Conservation (phyloP, 345 rosid species). For the Gossypium bickii region DNA sequence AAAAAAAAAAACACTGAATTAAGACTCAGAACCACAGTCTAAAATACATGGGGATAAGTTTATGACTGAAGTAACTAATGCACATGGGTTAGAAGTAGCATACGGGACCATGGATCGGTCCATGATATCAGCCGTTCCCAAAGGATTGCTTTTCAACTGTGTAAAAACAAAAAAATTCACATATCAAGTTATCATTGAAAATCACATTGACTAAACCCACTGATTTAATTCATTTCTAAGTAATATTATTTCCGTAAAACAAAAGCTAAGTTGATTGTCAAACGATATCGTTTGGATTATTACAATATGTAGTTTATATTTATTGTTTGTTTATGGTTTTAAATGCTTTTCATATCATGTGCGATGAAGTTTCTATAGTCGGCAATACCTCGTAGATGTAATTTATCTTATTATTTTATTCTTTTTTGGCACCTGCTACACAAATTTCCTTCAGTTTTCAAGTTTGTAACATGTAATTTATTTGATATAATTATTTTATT, state of each 20-base stretch:
- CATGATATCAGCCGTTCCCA: not conserved
- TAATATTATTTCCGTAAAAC: not conserved
- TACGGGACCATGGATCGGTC: not conserved
- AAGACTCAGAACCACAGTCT: conserved; percentile 14
- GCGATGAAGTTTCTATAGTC: too few species aligned
- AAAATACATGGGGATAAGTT: not conserved
- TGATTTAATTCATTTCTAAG: conserved; percentile 15
- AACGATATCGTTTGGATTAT: too few species aligned
- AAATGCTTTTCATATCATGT: too few species aligned
- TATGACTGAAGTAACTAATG: conserved; percentile 15
- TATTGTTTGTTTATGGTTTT: too few species aligned
- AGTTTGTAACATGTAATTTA: too few species aligned
- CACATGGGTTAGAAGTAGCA: not conserved
- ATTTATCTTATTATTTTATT: too few species aligned
- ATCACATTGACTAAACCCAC: not conserved
- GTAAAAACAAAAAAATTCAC: not conserved
- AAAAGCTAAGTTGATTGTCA: too few species aligned
- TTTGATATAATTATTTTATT: too few species aligned
- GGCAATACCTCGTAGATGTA: too few species aligned
- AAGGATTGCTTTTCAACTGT: conserved; percentile 6
- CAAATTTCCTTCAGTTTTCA: too few species aligned
- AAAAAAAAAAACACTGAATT: not conserved
- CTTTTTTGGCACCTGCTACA: too few species aligned
- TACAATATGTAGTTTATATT: too few species aligned
- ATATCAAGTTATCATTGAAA: conserved; percentile 9